Base-by-base conservation (phyloP, 257 asterid genomes). In the Galeopsis tetrahit region DNA sequence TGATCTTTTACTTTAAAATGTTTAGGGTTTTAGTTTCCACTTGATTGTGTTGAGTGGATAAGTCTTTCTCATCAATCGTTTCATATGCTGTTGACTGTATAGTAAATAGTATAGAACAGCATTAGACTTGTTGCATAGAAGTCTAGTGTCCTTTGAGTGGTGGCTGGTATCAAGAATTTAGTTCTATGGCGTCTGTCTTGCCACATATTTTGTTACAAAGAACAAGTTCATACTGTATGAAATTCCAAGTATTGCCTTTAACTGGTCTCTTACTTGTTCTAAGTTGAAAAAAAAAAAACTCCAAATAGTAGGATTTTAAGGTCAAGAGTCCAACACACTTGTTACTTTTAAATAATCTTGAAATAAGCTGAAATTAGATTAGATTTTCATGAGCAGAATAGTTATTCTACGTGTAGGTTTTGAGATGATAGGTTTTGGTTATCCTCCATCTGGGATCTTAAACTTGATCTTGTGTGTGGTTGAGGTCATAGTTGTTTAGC, bases 371-470 rank as follows among this genome's bases (percentile, higher is more conserved):
- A 14, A 59, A 35, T 7, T 17, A 35, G 61, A 51, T 34, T 42
- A 57, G 63, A 34, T 57, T 38, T 7, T 10, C 10, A 14, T 51
- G 15, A 32, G 61, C 32, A 44, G 63, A 57, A 34, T 68, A 39
- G 65, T 52, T 63, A 36, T 36, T 5, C 51, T 43, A 13, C 33
- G 52, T 67, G 21, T 35, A 39, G 49, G 69, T 59, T 32, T 46
- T 35, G 32, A 17, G 49, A 61, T 51, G 69, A n/a, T 61, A 35
- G 9, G 55, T 42, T 14, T 51, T 57, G 44, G 57, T 60, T 51
- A 59, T 67, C 74, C 63, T 34, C 53, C 58, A 36, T 35, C 44
- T 67, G 28, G 63, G 64, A 14, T 66, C 34, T 57, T 33, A 21
- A 14, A 49, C 7, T 14, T 17, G 36, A 68, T 39, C 55, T 33